A percentile compares a stretch with the other conserved stretches of the same genome.
Evolutionary conservation across 805 yeast genomes (phyloP).

Genomic region (Sugiyamaella lignohabitans): DNA sequence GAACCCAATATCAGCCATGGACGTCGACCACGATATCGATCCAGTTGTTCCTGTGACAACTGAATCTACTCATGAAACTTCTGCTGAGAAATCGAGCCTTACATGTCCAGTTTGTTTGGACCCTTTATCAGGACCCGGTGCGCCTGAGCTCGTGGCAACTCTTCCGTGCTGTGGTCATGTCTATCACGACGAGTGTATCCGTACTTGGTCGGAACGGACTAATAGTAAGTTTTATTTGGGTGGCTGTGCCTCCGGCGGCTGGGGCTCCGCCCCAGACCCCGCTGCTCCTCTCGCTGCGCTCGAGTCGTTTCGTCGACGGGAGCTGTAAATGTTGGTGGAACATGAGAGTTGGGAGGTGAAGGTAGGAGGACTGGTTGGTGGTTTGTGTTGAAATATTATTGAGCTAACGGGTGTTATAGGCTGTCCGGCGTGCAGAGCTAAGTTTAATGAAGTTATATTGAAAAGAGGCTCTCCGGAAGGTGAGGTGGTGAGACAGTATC

Average conservation of each 20-base stretch:
- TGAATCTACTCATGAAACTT: too few species aligned
- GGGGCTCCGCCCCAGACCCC: too few species aligned
- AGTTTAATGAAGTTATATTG: slow-evolving; percentile 27
- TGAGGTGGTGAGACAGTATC: not conserved
- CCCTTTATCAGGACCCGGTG: slow-evolving; percentile 13
- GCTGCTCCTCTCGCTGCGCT: too few species aligned
- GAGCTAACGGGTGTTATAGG: slow-evolving; percentile 21
- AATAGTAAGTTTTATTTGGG: slow-evolving; percentile 29
- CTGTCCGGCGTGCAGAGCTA: slow-evolving; percentile 56
- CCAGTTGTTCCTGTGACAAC: too few species aligned
- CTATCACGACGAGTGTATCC: slow-evolving; percentile 53
- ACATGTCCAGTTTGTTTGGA: slow-evolving; percentile 12
- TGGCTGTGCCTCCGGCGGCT: not conserved
- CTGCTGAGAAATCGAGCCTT: too few species aligned
- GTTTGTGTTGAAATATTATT: too few species aligned
- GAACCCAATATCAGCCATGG: too few species aligned
- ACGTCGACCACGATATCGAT: too few species aligned
- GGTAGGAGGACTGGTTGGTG: too few species aligned
- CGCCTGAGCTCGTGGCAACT: slow-evolving; percentile 11
- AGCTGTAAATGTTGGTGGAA: too few species aligned
- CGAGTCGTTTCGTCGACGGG: too few species aligned
- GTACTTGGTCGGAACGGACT: slow-evolving; percentile 51
- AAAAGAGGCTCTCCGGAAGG: slow-evolving; percentile 3
- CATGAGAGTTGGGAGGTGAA: too few species aligned
- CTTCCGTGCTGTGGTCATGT: slow-evolving; percentile 44